Base-by-base conservation (phyloP, 345 rosid genomes). In the Lenwebbia sp. region DNA sequence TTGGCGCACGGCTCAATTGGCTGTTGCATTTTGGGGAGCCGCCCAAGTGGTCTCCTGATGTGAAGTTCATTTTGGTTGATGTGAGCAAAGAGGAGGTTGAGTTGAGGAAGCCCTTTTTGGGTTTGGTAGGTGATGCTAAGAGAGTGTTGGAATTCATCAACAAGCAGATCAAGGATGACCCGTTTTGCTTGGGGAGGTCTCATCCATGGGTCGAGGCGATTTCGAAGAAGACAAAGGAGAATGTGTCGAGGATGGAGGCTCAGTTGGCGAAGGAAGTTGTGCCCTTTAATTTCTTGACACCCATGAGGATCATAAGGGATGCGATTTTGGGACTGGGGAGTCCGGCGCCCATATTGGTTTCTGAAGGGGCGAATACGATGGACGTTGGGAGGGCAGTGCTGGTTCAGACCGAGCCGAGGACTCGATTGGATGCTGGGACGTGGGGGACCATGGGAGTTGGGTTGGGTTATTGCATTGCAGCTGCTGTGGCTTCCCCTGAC, bases 381-480 rank as follows among this genome's bases (percentile, higher is more conserved):
- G 99, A 97, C 88, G 94, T 96, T 84, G 99, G 99, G 21, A 93
- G 99, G 89, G 91, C 97, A 9, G 99, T 97, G 85, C 86, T 97
- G 91, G 96, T 97, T 87, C 99, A 97, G 91, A 96, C 92, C 7
- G 99, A 97, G 93, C 98, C 99, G 2, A 94, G 99, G 92, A 94
- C 98, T 54, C 93, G 99, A 92, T 90, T 97, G 91, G 99, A 97
- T 96, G 99, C 99, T 58, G 99, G 99, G 85, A 94, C 99, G 85
- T 96, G 99, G 99, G 99, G 99, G 37, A 97, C 99, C 49, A 97
- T 97, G 99, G 99, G 99, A 60, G 98, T 97, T 88, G 99, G 99
- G 83, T 90, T 97, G 90, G 99, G 99, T 22, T 97, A 96, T 90
- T 97, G 99, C 90, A 94, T 97, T 86, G 99, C 99, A 21, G 99